Evolutionary conservation across 768 basidiomycete genomes (phyloP).

Genomic region (Kwoniella dendrophila): DNA sequence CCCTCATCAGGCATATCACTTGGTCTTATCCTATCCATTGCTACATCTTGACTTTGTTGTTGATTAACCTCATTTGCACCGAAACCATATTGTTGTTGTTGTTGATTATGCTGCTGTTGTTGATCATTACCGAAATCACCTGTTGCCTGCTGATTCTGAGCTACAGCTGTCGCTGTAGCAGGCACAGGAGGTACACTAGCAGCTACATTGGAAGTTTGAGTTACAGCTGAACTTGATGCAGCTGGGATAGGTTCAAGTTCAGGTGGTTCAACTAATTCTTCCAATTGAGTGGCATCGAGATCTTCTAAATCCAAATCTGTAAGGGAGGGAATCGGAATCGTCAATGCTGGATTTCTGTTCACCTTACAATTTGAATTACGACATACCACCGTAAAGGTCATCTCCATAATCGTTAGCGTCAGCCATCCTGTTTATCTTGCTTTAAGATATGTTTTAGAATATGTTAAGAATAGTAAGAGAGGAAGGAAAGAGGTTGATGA

Average conservation of each 20-base stretch:
- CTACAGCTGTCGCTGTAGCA: slow-evolving; percentile 8
- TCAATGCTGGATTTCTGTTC: too few relatives aligned
- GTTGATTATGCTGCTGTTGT: too few relatives aligned
- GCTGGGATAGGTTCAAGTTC: slow-evolving; percentile 74
- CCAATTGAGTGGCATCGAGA: slow-evolving; percentile 44
- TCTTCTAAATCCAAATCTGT: slow-evolving; percentile 48
- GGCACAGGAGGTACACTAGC: slow-evolving; percentile 4
- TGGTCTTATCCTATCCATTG: slow-evolving; percentile 42
- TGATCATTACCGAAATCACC: not conserved
- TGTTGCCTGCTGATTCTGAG: not conserved
- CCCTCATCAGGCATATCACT: slow-evolving; percentile 98
- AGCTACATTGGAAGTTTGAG: not conserved
- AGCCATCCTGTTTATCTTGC: slow-evolving; percentile 24
- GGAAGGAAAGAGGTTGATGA: not conserved
- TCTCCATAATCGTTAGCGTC: slow-evolving; percentile 62
- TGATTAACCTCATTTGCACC: not conserved
- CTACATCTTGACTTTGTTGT: slow-evolving; percentile 18
- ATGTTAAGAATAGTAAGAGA: slow-evolving; percentile 4
- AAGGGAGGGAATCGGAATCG: not conserved
- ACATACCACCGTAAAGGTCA: slow-evolving; percentile 83
- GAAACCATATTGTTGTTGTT: slow-evolving; percentile 19
- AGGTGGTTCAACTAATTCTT: slow-evolving; percentile 59
- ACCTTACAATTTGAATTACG: slow-evolving; percentile 7
- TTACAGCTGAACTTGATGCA: slow-evolving; percentile 48
- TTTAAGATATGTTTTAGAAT: not conserved